A percentile compares a stretch with the other conserved stretches of the same genome.
Conservation (phyloP, 202 grass and related monocot genomes). For the Eragrostis tef region DNA sequence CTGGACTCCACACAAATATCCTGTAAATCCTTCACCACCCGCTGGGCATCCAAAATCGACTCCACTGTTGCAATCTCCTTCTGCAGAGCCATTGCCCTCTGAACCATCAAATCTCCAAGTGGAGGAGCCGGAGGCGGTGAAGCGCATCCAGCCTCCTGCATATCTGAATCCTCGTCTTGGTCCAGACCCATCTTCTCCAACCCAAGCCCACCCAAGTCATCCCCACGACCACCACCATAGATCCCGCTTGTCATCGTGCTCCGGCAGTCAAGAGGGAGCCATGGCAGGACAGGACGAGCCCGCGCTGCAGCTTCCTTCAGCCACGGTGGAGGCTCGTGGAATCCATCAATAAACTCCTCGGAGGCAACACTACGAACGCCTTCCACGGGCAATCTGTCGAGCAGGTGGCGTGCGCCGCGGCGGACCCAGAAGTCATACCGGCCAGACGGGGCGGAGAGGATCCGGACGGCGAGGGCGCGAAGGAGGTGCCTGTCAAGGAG, state of each 20-base stretch:
- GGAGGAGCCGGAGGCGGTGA: not conserved
- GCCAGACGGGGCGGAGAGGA: not conserved
- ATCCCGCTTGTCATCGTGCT: not conserved
- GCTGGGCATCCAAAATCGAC: conserved; percentile 50
- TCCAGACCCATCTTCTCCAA: conserved; percentile 36
- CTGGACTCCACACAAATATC: conserved; percentile 61
- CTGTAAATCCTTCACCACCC: conserved; percentile 53
- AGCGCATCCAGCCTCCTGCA: conserved; percentile 1
- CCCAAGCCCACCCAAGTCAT: not conserved
- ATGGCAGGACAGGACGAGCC: conserved; percentile 51
- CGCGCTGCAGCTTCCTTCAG: conserved; percentile 41
- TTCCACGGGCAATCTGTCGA: conserved; percentile 60
- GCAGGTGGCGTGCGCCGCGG: conserved; percentile 65
- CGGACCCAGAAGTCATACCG: conserved; percentile 51
- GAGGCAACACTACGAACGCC: conserved; percentile 13
- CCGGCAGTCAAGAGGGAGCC: conserved; percentile 58
- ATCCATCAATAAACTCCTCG: conserved; percentile 31
- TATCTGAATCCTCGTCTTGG: conserved; percentile 29
- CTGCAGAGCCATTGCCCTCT: conserved; percentile 45
- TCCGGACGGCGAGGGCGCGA: conserved; percentile 40
- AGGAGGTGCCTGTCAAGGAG: conserved; percentile 53
- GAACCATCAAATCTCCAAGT: conserved; percentile 34
- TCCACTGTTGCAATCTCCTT: conserved; percentile 50
- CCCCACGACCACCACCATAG: too few species aligned
- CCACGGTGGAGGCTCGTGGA: conserved; percentile 59